These are phyloP conservation scores for Casaregolazyma lundiana DNA, from an alignment of 1,139 yeast species.

Conservation along the genomic window DNA sequence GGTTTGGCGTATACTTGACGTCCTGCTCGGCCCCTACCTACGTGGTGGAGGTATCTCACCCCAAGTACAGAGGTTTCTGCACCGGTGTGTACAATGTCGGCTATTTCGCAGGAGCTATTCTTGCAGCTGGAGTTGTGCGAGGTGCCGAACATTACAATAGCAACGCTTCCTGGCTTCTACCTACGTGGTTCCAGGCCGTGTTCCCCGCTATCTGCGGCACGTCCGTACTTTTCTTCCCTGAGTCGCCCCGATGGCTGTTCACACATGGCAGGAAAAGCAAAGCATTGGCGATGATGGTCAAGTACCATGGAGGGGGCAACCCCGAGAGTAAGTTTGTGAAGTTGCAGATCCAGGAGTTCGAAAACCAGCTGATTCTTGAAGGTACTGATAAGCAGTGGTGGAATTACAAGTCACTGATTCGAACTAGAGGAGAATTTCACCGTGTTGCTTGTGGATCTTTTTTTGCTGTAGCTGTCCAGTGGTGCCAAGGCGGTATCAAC, in stretches of 20 bases:
- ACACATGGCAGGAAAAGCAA: constrained; percentile 41
- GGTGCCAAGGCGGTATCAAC: constrained; percentile 7
- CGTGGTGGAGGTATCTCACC: constrained; percentile 23
- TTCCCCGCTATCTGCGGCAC: constrained; percentile 43
- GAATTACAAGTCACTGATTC: constrained; percentile 15
- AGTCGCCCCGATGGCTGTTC: constrained; percentile 63
- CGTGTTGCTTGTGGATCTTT: constrained; percentile 11
- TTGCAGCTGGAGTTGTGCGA: constrained; percentile 17
- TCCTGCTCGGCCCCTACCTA: constrained; percentile 18
- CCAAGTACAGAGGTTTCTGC: constrained; percentile 38
- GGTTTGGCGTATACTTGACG: constrained; percentile 22
- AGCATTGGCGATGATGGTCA: constrained; percentile 38
- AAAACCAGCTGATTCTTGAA: constrained; percentile 12
- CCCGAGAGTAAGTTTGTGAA: constrained; percentile 13
- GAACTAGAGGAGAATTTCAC: constrained; percentile 12
- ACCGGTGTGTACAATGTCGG: constrained; percentile 37
- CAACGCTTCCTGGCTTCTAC: constrained; percentile 41
- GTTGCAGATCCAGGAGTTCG: constrained; percentile 17
- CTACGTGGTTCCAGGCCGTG: constrained; percentile 43
- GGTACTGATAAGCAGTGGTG: constrained; percentile 19
- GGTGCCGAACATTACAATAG: constrained; percentile 20
- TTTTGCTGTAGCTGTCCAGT: constrained; percentile 9
- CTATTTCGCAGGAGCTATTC: constrained; percentile 35
- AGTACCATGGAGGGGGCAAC: constrained; percentile 23
- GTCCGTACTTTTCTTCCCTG: constrained; percentile 60